Base-by-base conservation (phyloP, 768 basidiomycete species). In the Kwoniella botswanensis region DNA sequence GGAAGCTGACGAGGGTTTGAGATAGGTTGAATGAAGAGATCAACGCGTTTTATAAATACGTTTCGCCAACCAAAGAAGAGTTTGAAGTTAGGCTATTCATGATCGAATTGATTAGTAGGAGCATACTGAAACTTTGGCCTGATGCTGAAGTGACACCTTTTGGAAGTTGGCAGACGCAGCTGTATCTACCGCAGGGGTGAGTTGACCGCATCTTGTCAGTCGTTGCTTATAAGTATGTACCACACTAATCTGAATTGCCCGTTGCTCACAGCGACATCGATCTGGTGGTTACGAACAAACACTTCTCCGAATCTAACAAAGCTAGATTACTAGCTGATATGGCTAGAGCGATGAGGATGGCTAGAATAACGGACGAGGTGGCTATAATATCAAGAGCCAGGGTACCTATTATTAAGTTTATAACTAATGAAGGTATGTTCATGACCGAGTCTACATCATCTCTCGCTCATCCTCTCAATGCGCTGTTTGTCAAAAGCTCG, bases 401-500 rank as follows among this genome's bases (percentile, higher is more conserved):
- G 84, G 95, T 98, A 7, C 97, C 97, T 41, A 98, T 99, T 82
- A 88, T 99, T 84, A 99, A 99, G 85, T 97, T 98, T 81, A 85
- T 92, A 66, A 93, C 95, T 2, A 87, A 86, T 10, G 88, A 90
- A 71, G 94, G 87, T 82, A 11, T 43, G 35, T 35, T 35, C 35
- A 35, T 35, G 35, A 35, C 4, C 35, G 7, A 35, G 68, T 72
- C 54, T 18, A 52, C 43, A 41, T 15, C 56, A 58, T n/a, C 57
- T 17, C 24, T 17, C 12, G 21, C 17, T 15, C 22, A 7, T 44
- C 55, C 2, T 35, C 53, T 2, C 13, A 43, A 24, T 50, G 65
- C 44, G 44, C 24, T 7, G 35, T 9, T 1, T 35, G 35, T 7
- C 35, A 35, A 35, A 35, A 35, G 35, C 35, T 7, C 26, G 18